phyloP scores from a whole-genome alignment of 805 yeast genomes.

The Candida sanyiensis region DNA sequence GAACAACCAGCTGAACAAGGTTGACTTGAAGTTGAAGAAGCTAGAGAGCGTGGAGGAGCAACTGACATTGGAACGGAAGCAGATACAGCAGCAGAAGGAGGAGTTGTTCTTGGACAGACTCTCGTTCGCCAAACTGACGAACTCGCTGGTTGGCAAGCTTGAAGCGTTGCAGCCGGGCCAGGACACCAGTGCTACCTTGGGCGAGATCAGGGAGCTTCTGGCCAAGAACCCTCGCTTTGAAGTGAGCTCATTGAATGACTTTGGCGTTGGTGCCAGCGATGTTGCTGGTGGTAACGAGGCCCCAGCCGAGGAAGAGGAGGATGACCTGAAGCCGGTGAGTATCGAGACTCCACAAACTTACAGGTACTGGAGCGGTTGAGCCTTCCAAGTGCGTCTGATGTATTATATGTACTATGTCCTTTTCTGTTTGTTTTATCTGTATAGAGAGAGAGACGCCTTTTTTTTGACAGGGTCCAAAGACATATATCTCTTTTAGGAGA shows the following conservation, averaged over 20 bases:
- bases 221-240: conserved; percentile 28
- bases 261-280: conserved; percentile 19
- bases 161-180: conserved; percentile 12
- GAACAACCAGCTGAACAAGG: conserved; percentile 55
- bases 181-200: conserved; percentile 16
- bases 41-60: conserved; percentile 59
- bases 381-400: not conserved
- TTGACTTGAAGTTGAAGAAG: conserved; percentile 57
- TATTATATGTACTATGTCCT: not conserved
- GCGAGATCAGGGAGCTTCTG: conserved; percentile 25
- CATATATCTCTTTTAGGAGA: too few species aligned
- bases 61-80: conserved; percentile 57
- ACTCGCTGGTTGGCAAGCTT: conserved; percentile 43
- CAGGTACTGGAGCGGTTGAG: conserved; percentile 57
- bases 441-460: too few species aligned
- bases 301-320: conserved; percentile 25
- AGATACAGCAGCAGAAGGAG: conserved; percentile 56
- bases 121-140: conserved; percentile 56
- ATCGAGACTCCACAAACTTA: conserved; percentile 56
- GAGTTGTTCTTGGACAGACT: conserved; percentile 61
- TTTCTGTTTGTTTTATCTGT: too few species aligned
- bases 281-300: conserved; percentile 13
- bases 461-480: too few species aligned
- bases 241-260: conserved; percentile 17
- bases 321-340: conserved; percentile 48